Evolutionary conservation across 2,329 filamentous ascomycete species (phyloP), one percentile per base, ranked within the genome.

Genomic region (Colletotrichum horii): DNA sequence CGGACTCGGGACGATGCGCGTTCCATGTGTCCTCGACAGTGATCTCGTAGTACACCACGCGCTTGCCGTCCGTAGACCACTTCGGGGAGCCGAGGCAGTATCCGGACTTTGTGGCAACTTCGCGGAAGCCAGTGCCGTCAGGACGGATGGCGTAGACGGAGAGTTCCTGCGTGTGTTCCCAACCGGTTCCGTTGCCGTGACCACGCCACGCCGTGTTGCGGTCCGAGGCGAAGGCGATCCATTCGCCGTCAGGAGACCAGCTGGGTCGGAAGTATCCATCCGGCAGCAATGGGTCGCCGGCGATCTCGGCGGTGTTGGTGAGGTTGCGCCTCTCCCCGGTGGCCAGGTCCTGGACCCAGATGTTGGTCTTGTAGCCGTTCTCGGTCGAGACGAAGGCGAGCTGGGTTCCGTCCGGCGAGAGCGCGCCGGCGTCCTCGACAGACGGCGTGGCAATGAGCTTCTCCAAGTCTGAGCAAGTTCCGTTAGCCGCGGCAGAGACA

Each of bases 161-260:
- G 22, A 73, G 71, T 26, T 73, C 66, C 24, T 70, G 65, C 6
- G 66, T 69, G 65, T 73, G 71, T 64, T 73, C 66, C 71, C 71
- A 73, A 5, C 71, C 71, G 3, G 71, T 73, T 9, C 71, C 66
- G 38, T 73, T 73, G 56, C 66, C 71, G 15, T 73, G 71, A 1
- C 71, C 71, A 24, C 65, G 58, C 71, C 65, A 73, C 4, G 52
- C 56, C n/a, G 71, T 73, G 56, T 73, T 73, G 28, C 71, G 71
- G 43, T 73, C 71, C 19, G 71, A 73, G 12, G 71, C 65, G 38
- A 73, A 69, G 14, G 65, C 71, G 16, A 73, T 64, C 65, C 71
- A 73, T 43, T 64, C 56, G 24, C 71, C 71, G n/a, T 73, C 65
- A 12, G 71, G 71, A 8, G 71, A 73, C 71, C 71, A 73, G 28